Base-by-base conservation (phyloP, 495 filamentous ascomycete genomes). In the Bryoglossum gracile region DNA sequence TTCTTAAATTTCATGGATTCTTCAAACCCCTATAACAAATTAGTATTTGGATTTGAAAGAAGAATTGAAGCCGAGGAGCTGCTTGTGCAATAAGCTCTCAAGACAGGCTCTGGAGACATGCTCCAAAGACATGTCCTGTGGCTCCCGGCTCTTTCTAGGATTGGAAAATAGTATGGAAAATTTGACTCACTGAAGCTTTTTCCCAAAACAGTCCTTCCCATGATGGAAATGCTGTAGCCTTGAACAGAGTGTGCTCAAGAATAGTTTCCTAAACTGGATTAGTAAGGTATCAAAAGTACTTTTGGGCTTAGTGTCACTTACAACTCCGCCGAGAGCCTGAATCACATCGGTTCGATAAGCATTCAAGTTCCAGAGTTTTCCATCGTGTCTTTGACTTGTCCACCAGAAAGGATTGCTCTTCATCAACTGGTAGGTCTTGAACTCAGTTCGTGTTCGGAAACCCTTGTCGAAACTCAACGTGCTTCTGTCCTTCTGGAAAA, bases 181-280 rank as follows among this genome's bases (percentile, higher is more conserved):
- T n/a, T n/a, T n/a, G n/a, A n/a, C n/a, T n/a, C n/a, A n/a, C n/a
- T n/a, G n/a, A 54, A 68, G 88, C 89, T 50, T 85, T 85, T 61
- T 97, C 94, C 94, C 94, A 99, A 66, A 99, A 99, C 17, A 99
- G 75, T 61, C 94, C 94, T 65, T 99, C 94, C 92, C 94, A 99
- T 2, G 87, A 94, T 18, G 92, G 90, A 67, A 99, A 99, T 40
- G 91, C 94, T 1, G 94, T 99, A 5, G 94, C 94, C 63, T 96
- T 96, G 82, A 99, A 99, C 8, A 99, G 67, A 0, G 92, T 97
- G 61, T 99, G 92, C 64, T 99, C 94, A 8, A 99, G 76, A 61
- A 99, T 99, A 2, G 94, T 97, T 63, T 99, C 94, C 26, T 30
- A 30, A 30, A 30, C 26, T 30, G 26, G 6, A 30, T 30, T 30